A percentile compares a stretch with the other conserved stretches of the same genome.
Conservation (phyloP, 352 stramenopile species). For the Globisporangium cystogenes region DNA sequence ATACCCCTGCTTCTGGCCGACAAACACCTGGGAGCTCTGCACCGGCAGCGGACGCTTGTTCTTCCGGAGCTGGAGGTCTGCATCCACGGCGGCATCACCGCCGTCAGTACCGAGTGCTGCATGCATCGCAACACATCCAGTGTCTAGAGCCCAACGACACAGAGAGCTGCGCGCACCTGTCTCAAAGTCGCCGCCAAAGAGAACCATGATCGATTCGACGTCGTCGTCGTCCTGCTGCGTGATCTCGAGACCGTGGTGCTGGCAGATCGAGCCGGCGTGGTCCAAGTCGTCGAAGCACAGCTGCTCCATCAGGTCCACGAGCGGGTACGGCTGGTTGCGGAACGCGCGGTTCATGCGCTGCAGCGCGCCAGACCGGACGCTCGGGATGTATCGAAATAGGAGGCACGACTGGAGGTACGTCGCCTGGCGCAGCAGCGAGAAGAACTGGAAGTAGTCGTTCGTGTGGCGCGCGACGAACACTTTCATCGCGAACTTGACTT, state of each 20-base stretch:
- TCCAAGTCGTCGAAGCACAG: slow-evolving; percentile 84
- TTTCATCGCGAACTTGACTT: slow-evolving; percentile 85
- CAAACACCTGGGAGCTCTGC: slow-evolving; percentile 55
- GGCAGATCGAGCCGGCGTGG: slow-evolving; percentile 56
- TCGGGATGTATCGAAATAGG: slow-evolving; percentile 77
- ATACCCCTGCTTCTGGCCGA: slow-evolving; percentile 83
- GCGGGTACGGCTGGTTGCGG: slow-evolving; percentile 59
- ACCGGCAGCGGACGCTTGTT: slow-evolving; percentile 62
- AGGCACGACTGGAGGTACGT: slow-evolving; percentile 84
- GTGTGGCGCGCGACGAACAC: slow-evolving; percentile 85
- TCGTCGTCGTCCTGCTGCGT: slow-evolving; percentile 38
- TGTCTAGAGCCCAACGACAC: no score
- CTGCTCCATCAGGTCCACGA: slow-evolving; percentile 52
- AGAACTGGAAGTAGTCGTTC: slow-evolving; percentile 82
- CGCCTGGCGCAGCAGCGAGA: slow-evolving; percentile 60
- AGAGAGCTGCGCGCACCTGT: slow-evolving; percentile 59
- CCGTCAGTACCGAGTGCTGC: background rate
- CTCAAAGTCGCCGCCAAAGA: slow-evolving; percentile 75
- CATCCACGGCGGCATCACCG: background rate
- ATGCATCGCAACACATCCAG: background rate
- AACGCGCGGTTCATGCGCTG: slow-evolving; percentile 79
- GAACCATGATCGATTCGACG: slow-evolving; percentile 39
- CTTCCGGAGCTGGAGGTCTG: slow-evolving; percentile 60
- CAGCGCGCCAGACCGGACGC: slow-evolving; percentile 60
- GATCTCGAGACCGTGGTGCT: slow-evolving; percentile 61